Conservation (phyloP, 1,139 yeast species). For the Kodamaea fungicola region DNA sequence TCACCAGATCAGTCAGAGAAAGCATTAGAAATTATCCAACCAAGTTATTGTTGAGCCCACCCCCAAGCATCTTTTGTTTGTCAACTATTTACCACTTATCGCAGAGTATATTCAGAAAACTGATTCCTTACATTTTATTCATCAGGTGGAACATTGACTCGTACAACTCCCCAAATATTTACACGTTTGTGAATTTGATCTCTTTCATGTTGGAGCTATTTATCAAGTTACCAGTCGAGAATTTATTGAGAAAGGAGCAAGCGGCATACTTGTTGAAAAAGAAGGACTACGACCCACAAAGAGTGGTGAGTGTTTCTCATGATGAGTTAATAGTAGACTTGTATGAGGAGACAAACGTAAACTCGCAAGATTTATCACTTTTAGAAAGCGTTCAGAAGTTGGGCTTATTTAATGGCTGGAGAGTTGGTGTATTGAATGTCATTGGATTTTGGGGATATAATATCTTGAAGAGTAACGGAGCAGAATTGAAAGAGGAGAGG, state of each 20-base stretch:
- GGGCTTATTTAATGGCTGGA: conserved; percentile 85
- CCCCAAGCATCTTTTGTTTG: conserved; percentile 45
- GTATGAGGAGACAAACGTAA: conserved; percentile 6
- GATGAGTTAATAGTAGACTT: conserved; percentile 51
- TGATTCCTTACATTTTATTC: conserved; percentile 72
- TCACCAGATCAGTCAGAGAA: conserved; percentile 38
- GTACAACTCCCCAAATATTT: conserved; percentile 60
- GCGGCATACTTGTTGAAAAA: conserved; percentile 54
- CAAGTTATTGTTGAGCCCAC: conserved; percentile 51
- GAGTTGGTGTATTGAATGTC: conserved; percentile 75
- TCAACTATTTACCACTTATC: conserved; percentile 63
- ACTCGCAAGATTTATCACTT: conserved; percentile 4
- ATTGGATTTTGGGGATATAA: conserved; percentile 83
- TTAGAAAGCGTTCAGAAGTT: conserved; percentile 21
- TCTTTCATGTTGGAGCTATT: conserved; percentile 66
- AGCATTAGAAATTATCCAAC: conserved; percentile 35
- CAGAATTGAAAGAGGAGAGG: conserved; percentile 42
- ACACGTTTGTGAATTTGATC: conserved; percentile 49
- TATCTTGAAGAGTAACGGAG: conserved; percentile 52
- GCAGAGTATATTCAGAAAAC: conserved; percentile 58
- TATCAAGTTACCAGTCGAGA: conserved; percentile 82
- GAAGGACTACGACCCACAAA: conserved; percentile 29
- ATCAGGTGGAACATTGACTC: conserved; percentile 67
- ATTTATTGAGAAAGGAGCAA: conserved; percentile 80
- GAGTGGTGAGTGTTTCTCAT: conserved; percentile 40